phyloP scores from a whole-genome alignment of 176 grass and related monocot species.

The Hsuehochloa calcarea region DNA sequence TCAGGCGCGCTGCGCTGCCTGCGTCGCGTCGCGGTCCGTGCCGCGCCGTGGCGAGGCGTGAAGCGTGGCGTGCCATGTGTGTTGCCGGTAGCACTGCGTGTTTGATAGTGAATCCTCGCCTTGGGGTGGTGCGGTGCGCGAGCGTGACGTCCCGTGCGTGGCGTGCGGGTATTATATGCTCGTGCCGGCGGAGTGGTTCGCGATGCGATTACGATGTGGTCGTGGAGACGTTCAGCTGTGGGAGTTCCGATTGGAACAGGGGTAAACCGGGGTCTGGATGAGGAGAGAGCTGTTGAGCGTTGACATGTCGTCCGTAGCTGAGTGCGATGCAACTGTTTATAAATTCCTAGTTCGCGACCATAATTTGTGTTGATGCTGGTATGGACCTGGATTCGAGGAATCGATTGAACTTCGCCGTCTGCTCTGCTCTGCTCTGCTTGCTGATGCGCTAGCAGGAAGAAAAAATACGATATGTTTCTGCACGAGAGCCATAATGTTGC shows the following conservation, averaged over 20 bases:
- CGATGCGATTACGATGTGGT: neutral
- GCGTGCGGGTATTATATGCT: neutral
- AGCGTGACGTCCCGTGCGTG: neutral
- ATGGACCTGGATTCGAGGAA: neutral
- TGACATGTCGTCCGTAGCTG: neutral
- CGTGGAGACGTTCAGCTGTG: neutral
- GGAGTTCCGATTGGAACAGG: neutral
- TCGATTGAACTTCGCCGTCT: neutral
- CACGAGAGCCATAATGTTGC: neutral
- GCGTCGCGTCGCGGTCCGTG: neutral
- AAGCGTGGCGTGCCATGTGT: constrained; percentile 1
- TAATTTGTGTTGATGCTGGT: neutral
- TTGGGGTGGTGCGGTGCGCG: neutral
- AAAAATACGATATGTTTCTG: no score
- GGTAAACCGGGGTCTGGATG: neutral
- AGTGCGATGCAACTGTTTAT: neutral
- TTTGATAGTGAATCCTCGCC: neutral
- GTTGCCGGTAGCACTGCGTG: neutral
- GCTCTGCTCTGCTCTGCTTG: neutral
- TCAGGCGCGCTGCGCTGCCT: neutral
- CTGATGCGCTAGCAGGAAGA: neutral
- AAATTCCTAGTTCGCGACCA: neutral
- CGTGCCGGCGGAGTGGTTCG: constrained; percentile 8
- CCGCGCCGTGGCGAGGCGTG: neutral
- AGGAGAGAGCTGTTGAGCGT: neutral